Base-by-base conservation (phyloP, 148 eudicot genomes). In the Tetragonia tetragonoides region DNA sequence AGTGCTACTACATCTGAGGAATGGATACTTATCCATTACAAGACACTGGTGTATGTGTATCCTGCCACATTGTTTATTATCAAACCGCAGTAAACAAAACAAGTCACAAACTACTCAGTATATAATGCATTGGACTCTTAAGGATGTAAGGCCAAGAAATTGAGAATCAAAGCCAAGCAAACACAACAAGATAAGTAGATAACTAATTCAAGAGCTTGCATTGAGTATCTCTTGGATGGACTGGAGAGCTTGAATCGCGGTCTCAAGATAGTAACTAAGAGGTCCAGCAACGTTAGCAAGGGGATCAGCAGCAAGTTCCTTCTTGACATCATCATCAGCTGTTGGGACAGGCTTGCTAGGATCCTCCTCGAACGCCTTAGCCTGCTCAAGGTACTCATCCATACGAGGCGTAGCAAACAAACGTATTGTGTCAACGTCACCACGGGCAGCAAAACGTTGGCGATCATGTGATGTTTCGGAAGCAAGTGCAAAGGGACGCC, bases 401-500 rank as follows among this genome's bases (percentile, higher is more conserved):
- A 44, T 69, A 1, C 72, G 54, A 7, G 72, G 72, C 7, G 54
- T 69, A 2, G 72, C 54, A 2, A 69, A 69, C 37, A 69, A 2
- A 6, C 56, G 56, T 14, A 69, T 54, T 7, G n/a, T 69, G 6
- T 44, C 72, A 6, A 44, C 72, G 3, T 21, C 16, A 12, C 72
- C 72, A n/a, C 51, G 46, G 3, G 72, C 47, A 23, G 56, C 72
- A 4, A 69, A 69, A 24, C 72, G 47, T 51, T 69, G 72, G 37
- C 72, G 72, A 1, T 69, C 49, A 8, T 69, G 72, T 2, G 37
- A 69, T 6, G 56, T 69, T 37, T 69, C 72, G 4, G 20, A 69
- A 41, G 72, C 72, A 56, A 75, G 57, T 47, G 79, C 71, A 39
- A 68, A 68, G 23, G 71, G 49, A 18, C 71, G 71, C 6, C 71